Evolutionary conservation across 495 filamentous ascomycete genomes (phyloP).

Genomic region (Acidomyces sp.): DNA sequence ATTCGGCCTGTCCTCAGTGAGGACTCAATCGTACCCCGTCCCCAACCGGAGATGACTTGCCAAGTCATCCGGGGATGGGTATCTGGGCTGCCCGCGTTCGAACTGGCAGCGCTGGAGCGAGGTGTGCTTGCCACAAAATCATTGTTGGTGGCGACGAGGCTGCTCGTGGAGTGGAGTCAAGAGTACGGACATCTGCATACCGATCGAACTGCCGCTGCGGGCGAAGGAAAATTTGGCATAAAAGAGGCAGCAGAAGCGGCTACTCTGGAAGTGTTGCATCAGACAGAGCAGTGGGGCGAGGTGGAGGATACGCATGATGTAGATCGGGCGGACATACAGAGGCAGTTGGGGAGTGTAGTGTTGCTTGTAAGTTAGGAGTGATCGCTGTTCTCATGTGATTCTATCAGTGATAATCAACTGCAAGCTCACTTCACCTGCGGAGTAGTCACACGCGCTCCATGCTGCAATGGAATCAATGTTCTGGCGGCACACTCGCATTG

Average conservation of each 20-base stretch:
- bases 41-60: conserved; percentile 57
- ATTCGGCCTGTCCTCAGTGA: conserved; percentile 64
- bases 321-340: conserved; percentile 74
- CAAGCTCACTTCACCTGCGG: no score
- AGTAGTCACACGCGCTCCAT: no score
- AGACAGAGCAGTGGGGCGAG: conserved; percentile 84
- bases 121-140: conserved; percentile 77
- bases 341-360: conserved; percentile 79
- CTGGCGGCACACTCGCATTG: no score
- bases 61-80: conserved; percentile 72
- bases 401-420: no score
- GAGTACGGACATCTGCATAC: conserved; percentile 37
- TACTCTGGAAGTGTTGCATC: conserved; percentile 78
- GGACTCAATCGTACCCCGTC: conserved; percentile 54
- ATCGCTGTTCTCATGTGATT: no score
- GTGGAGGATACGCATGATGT: conserved; percentile 99
- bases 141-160: conserved; percentile 57
- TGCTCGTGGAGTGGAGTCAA: conserved; percentile 82
- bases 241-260: conserved; percentile 64
- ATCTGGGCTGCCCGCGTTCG: conserved; percentile 52
- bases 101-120: conserved; percentile 76
- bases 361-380: conserved; percentile 53
- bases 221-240: conserved; percentile 39
- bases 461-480: no score
- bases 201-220: conserved; percentile 29